Conservation (phyloP, 2,329 filamentous ascomycete genomes). For the Xylaria sp. region DNA sequence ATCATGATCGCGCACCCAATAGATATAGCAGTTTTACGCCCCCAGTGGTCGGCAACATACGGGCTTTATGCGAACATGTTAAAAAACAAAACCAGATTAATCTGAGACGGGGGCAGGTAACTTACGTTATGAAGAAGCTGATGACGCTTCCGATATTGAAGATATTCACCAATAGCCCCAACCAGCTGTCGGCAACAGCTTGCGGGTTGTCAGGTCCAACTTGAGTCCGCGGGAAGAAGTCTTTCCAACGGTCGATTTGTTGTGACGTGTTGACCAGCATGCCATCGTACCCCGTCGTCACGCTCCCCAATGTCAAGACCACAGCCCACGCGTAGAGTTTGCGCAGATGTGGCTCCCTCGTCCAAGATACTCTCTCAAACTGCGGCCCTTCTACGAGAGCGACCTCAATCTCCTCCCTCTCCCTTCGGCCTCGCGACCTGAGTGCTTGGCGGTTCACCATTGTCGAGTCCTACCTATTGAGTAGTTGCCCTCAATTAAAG, state of each 20-base stretch:
- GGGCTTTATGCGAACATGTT: conserved; percentile 48
- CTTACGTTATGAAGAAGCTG: conserved; percentile 52
- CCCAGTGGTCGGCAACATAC: conserved; percentile 61
- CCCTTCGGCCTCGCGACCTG: conserved; percentile 28
- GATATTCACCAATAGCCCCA: conserved; percentile 53
- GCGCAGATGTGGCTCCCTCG: conserved; percentile 64
- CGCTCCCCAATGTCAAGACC: conserved; percentile 68
- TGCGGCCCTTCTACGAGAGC: conserved; percentile 37
- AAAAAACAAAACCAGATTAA: conserved; percentile 26
- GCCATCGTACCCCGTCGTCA: conserved; percentile 71
- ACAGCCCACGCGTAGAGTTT: conserved; percentile 64
- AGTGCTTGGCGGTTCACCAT: conserved; percentile 32
- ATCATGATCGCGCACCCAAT: conserved; percentile 64
- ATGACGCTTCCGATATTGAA: conserved; percentile 55
- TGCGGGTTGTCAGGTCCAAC: conserved; percentile 52
- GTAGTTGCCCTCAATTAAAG: neutral
- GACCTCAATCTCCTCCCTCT: conserved; percentile 35
- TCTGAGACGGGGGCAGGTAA: neutral
- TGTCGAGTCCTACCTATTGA: conserved; percentile 5
- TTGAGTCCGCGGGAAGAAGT: conserved; percentile 56
- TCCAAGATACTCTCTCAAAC: conserved; percentile 61
- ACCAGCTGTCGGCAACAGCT: conserved; percentile 51
- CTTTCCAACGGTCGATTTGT: conserved; percentile 64
- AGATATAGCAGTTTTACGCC: conserved; percentile 62
- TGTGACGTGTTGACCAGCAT: conserved; percentile 69